These are phyloP conservation scores for Fraxinus excelsior DNA, from an alignment of 257 asterid genomes.

Conservation along the genomic window DNA sequence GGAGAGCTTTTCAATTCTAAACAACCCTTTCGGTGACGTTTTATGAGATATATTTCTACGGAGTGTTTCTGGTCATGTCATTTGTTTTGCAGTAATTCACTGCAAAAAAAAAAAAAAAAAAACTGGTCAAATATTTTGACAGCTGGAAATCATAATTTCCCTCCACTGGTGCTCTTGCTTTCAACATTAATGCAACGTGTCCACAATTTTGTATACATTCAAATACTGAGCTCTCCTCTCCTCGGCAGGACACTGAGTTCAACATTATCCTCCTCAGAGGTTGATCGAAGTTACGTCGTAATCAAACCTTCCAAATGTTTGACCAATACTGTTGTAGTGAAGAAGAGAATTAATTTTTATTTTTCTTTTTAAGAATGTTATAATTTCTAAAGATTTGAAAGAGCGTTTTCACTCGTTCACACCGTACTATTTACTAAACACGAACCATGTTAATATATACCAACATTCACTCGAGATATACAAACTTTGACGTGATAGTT, in stretches of 20 bases:
- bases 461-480: too few relatives aligned
- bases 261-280: not conserved
- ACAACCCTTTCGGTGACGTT: slow-evolving; percentile 15
- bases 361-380: not conserved
- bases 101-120: not conserved
- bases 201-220: not conserved
- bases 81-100: slow-evolving; percentile 4
- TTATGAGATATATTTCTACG: slow-evolving; percentile 13
- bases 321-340: not conserved
- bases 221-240: slow-evolving; percentile 5
- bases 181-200: slow-evolving; percentile 11
- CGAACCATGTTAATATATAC: too few relatives aligned
- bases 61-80: slow-evolving; percentile 17
- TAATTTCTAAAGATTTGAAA: too few relatives aligned
- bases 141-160: not conserved
- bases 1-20: slow-evolving; percentile 1
- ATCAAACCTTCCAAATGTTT: slow-evolving; percentile 18
- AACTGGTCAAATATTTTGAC: not conserved
- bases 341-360: not conserved
- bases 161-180: not conserved
- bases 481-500: too few relatives aligned
- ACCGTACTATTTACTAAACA: not conserved
- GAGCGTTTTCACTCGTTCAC: not conserved
- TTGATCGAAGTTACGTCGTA: slow-evolving; percentile 4
- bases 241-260: not conserved